Base-by-base conservation (phyloP, 495 filamentous ascomycete species). In the Schizothecium vesticola region DNA sequence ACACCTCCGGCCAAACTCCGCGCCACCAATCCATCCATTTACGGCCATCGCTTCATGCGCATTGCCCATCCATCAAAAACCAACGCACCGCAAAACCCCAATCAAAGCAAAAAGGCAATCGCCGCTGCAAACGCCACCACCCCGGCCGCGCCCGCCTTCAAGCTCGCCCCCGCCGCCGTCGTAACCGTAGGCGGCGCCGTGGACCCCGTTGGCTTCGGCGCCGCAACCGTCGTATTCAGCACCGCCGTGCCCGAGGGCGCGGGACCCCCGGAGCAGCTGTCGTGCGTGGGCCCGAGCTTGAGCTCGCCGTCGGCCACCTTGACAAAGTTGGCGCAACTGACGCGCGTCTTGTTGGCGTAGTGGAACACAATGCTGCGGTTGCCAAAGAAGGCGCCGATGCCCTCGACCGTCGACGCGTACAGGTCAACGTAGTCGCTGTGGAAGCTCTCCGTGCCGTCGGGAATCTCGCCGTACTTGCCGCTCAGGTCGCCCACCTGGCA, bases 401-500 rank as follows among this genome's bases (percentile, higher is more conserved):
- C 86, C 36, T 80, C 71, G 56, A 78, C 67, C 28, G 87, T 87
- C 4, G 91, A 90, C 19, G 89, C 76, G 81, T 88, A 97, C 29
- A 79, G 73, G 76, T 97, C 93, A 59, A 77, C 73, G 77, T 90
- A 96, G 22, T 76, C 80, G 58, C 72, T 72, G 13, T 70, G 71
- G 77, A 79, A 88, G 0, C 72, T 65, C 65, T 74, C 76, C 28
- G 76, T 72, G 57, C 81, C 81, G 3, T 55, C 56, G 0, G 72
- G 67, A 74, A 94, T 88, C 57, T 82, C 83, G 64, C 90, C 91
- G 73, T 93, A 85, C 83, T 96, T 97, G 73, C 93, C 93, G 70
- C 86, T 84, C 63, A 96, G 79, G 78, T 97, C 93, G 68, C 93
- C 93, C 26, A 91, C 87, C 77, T 96, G 87, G 82, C 93, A 97